Percentiles rank a stretch among this genome's conserved stretches.
Evolutionary conservation across 78 protist species (phyloP).

Genomic region (Dictyostelium capitatum): DNA sequence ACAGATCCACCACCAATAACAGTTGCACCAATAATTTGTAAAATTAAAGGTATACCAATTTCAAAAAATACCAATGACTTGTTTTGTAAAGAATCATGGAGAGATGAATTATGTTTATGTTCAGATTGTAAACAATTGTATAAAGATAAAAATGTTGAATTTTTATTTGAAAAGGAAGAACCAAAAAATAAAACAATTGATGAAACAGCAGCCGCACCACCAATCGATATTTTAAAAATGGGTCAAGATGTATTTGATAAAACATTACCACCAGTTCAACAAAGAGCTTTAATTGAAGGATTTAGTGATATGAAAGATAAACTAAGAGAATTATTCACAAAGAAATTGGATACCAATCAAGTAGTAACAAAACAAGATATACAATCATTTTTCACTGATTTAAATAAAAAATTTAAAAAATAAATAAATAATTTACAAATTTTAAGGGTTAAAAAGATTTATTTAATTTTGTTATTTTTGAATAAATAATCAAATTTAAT

Average conservation of each 20-base stretch:
- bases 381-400: conserved; percentile 31
- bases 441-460: no score
- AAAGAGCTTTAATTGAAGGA: conserved; percentile 23
- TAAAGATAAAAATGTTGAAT: conserved; percentile 12
- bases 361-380: conserved; percentile 54
- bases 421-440: no score
- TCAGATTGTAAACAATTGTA: conserved; percentile 29
- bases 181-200: neutral
- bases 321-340: conserved; percentile 14
- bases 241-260: neutral
- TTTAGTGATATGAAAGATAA: conserved; percentile 62
- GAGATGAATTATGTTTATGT: conserved; percentile 61
- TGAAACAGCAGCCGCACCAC: neutral
- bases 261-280: conserved; percentile 21
- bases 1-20: neutral
- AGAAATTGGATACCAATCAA: conserved; percentile 35
- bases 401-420: conserved; percentile 23
- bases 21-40: neutral
- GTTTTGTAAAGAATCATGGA: conserved; percentile 74
- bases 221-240: neutral
- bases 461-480: no score
- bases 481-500: no score
- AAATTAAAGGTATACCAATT: neutral
- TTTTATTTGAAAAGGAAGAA: conserved; percentile 36
- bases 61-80: conserved; percentile 2